Percentiles rank a stretch among this genome's conserved stretches.
Evolutionary conservation across 371 early-diverging fungal genomes (phyloP).

Genomic region (Hamiltosporidium magnivora): DNA sequence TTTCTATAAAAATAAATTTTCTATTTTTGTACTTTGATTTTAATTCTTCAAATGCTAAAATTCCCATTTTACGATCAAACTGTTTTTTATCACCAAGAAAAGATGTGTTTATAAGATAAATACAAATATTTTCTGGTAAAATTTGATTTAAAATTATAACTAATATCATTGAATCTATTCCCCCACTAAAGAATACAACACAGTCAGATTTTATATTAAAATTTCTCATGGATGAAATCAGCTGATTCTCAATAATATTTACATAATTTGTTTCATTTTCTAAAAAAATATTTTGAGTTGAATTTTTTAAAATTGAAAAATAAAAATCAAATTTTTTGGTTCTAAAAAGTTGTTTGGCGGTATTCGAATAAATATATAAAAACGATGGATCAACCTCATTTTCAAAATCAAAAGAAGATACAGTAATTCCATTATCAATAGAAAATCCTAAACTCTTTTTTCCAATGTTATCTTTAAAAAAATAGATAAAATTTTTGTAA

Average conservation of each 20-base stretch:
- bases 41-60: slow-evolving; percentile 9
- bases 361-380: slow-evolving; percentile 22
- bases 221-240: not conserved
- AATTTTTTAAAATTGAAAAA: not conserved
- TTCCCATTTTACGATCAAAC: slow-evolving; percentile 25
- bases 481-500: slow-evolving; percentile 1
- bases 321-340: not conserved
- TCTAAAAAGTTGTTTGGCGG: slow-evolving; percentile 1
- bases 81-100: slow-evolving; percentile 14
- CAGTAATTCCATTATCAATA: slow-evolving; percentile 1
- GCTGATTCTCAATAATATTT: not conserved
- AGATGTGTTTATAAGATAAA: slow-evolving; percentile 39
- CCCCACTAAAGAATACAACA: slow-evolving; percentile 35
- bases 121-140: not conserved
- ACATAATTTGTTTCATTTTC: not conserved
- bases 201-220: not conserved
- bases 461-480: slow-evolving; percentile 47
- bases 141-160: slow-evolving; percentile 19
- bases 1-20: slow-evolving; percentile 26
- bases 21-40: slow-evolving; percentile 3
- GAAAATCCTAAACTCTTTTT: slow-evolving; percentile 28
- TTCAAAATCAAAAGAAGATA: slow-evolving; percentile 20
- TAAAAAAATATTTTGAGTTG: not conserved
- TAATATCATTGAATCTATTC: slow-evolving; percentile 36
- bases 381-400: slow-evolving; percentile 23